Evolutionary conservation across 192 early-diverging fungal genomes (phyloP).

Genomic region (Dissophora ornata): DNA sequence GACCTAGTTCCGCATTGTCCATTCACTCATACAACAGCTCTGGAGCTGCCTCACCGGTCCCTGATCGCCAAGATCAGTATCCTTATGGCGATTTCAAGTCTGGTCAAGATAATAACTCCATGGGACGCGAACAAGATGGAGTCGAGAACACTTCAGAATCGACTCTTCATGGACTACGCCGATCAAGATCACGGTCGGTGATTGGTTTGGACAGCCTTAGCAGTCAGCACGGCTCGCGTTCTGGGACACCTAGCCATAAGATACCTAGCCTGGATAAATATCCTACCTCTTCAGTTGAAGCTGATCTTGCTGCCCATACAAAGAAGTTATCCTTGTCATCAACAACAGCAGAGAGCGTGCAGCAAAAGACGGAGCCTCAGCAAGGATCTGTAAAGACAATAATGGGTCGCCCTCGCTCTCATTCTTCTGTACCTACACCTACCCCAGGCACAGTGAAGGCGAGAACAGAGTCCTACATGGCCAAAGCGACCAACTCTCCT

Average conservation of each 20-base stretch:
- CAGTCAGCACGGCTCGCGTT: background rate
- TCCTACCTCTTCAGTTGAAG: slow-evolving; percentile 3
- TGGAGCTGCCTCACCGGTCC: slow-evolving; percentile 23
- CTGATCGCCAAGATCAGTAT: slow-evolving; percentile 9
- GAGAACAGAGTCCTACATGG: slow-evolving; percentile 43
- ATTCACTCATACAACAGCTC: slow-evolving; percentile 46
- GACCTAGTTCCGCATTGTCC: slow-evolving; percentile 45
- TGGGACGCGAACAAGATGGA: background rate
- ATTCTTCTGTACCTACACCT: slow-evolving; percentile 19
- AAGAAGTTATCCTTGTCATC: slow-evolving; percentile 4
- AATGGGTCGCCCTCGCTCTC: slow-evolving; percentile 21
- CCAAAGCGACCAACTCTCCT: slow-evolving; percentile 1
- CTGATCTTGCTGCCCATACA: slow-evolving; percentile 3
- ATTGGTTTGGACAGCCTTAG: background rate
- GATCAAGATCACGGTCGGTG: slow-evolving; percentile 14
- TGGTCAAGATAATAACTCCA: background rate
- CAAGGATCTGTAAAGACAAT: background rate
- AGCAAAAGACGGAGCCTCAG: background rate
- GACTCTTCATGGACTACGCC: slow-evolving; percentile 10
- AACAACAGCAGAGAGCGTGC: background rate
- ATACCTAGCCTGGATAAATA: background rate
- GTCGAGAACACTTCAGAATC: slow-evolving; percentile 16
- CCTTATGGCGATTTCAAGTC: background rate
- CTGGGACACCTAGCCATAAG: slow-evolving; percentile 1
- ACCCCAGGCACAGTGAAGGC: slow-evolving; percentile 25